phyloP scores from a whole-genome alignment of 2,329 filamentous ascomycete genomes.

The Madurella mycetomatis region DNA sequence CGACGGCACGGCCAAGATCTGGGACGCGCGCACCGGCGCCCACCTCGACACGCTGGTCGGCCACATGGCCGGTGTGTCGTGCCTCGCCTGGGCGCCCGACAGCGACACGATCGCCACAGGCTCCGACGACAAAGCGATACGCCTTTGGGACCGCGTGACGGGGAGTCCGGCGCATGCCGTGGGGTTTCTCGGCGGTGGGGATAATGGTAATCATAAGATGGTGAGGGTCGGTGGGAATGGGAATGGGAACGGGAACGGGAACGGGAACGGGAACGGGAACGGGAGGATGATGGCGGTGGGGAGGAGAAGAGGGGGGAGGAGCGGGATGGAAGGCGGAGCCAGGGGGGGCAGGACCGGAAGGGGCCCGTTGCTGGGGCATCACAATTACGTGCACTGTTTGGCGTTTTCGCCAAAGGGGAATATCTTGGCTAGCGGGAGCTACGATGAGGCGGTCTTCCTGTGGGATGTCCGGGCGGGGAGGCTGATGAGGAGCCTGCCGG shows the following conservation, averaged over 20 bases:
- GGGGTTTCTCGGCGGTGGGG: constrained; percentile 1
- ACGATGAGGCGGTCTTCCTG: constrained; percentile 93
- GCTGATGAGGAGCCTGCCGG: constrained; percentile 85
- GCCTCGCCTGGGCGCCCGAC: constrained; percentile 91
- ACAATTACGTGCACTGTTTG: constrained; percentile 92
- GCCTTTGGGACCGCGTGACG: constrained; percentile 80
- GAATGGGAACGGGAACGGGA: not conserved
- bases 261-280: not conserved
- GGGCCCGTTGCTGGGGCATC: constrained; percentile 72
- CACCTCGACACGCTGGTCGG: constrained; percentile 87
- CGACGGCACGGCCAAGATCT: constrained; percentile 87
- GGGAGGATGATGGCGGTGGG: not conserved
- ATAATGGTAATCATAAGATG: not conserved
- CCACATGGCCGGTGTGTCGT: constrained; percentile 88
- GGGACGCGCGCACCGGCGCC: constrained; percentile 72
- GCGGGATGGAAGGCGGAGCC: constrained; percentile 11
- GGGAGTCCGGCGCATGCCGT: constrained; percentile 36
- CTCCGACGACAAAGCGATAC: constrained; percentile 92
- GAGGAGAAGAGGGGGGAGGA: constrained; percentile 8
- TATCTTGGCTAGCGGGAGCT: constrained; percentile 89
- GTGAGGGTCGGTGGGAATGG: constrained; percentile 4
- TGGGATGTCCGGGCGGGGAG: constrained; percentile 91
- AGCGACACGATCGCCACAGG: constrained; percentile 83
- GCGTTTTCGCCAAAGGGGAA: constrained; percentile 98
- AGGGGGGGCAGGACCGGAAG: constrained; percentile 35